Evolutionary conservation across 1,284 basidiomycete species (phyloP), one percentile per base, ranked within the genome.

Genomic region (Boletus hoseneyae): DNA sequence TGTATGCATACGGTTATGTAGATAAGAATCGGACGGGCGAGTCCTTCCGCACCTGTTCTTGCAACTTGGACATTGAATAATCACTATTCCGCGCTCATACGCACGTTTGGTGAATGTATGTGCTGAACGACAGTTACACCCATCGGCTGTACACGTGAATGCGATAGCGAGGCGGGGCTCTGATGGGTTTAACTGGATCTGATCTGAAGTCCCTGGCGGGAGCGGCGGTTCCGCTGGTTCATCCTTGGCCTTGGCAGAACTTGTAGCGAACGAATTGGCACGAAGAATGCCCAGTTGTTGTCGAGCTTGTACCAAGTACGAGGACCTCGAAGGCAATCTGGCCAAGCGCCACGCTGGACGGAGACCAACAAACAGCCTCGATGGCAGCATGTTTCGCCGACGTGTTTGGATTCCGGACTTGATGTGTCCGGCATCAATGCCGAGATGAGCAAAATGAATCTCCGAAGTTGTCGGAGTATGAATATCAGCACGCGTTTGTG

Each of bases 41-140:
- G 9, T 3, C 44, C 45, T 15, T 15, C 69, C 80, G 53, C 66
- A 92, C 87, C 93, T 73, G 64, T 92, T 93, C 62, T 90, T 84
- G 70, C 96, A 98, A 15, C 81, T 81, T 1, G 95, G 93, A 70
- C 96, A 98, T 64, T 96, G 83, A 0, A 97, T 83, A 29, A 99
- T 75, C 1, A 98, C 95, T 48, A 98, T 88, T 0, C 96, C 96
- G 42, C 78, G 82, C 61, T 87, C 80, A 68, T 98, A 99, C 25
- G 90, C 82, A 32, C 83, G 77, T 65, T 85, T 89, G 10, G 88
- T 80, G 65, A 98, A 98, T 55, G 91, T 81, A 62, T 98, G 96
- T 10, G 90, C 85, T 9, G 90, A 93, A 3, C 95, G 84, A 57
- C 89, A 83, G 5, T 78, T 78, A 62, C 95, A 98, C 1, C 77